Evolutionary conservation across 2,329 filamentous ascomycete genomes (phyloP).

Genomic region (Fusarium praegraminearum): DNA sequence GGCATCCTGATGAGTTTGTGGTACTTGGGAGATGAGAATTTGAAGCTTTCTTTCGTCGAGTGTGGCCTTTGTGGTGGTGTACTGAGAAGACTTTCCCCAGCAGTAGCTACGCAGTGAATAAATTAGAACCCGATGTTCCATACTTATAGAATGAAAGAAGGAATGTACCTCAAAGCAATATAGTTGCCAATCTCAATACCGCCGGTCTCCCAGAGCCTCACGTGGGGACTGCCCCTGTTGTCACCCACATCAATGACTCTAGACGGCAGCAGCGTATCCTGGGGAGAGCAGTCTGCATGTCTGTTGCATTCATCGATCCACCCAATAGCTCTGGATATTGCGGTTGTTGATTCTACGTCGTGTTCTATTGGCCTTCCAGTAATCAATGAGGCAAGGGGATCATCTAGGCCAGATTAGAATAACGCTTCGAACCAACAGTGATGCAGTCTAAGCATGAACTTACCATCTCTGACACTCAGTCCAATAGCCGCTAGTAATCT

Average conservation of each 20-base stretch:
- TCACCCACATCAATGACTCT: slow-evolving; percentile 9
- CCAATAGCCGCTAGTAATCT: slow-evolving; percentile 9
- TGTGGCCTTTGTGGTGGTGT: slow-evolving; percentile 3
- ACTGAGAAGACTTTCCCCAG: background rate
- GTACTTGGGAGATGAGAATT: background rate
- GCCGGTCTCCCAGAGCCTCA: background rate
- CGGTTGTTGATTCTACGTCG: background rate
- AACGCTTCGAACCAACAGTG: fast-evolving
- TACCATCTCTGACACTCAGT: slow-evolving; percentile 8
- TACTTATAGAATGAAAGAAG: background rate
- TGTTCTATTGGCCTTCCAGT: slow-evolving; percentile 3
- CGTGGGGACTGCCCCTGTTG: background rate
- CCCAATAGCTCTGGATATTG: background rate
- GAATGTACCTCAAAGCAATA: slow-evolving; percentile 3
- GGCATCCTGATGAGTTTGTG: background rate
- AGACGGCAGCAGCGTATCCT: background rate
- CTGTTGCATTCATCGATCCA: background rate
- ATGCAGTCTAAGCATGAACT: background rate
- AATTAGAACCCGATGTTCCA: background rate
- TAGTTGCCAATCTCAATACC: background rate
- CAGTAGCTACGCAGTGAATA: background rate
- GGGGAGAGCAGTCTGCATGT: background rate
- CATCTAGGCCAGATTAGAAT: background rate
- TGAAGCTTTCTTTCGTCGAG: slow-evolving; percentile 1
- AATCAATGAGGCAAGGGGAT: background rate